Evolutionary conservation across 306 rosid genomes (phyloP).

Genomic region (Prunus dulcis): DNA sequence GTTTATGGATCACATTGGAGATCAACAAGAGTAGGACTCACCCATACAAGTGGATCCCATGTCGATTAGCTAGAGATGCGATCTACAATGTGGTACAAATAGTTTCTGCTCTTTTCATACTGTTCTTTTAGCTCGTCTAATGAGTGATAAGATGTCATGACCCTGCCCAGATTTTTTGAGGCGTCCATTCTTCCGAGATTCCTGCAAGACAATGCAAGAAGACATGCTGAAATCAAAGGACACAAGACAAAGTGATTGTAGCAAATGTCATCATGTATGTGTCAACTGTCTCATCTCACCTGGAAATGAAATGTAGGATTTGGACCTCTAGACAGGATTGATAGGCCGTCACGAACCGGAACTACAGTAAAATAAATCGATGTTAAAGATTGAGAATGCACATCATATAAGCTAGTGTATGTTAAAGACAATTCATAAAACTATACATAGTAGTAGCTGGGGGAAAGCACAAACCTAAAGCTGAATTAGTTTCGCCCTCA

Average conservation of each 20-base stretch:
- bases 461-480: conserved; percentile 37
- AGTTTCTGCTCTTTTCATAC: background rate
- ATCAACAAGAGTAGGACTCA: no score
- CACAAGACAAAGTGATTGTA: background rate
- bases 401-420: background rate
- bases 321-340: conserved; percentile 49
- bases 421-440: background rate
- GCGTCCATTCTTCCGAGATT: conserved; percentile 39
- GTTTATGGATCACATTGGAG: no score
- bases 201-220: conserved; percentile 36
- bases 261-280: background rate
- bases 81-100: background rate
- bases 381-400: conserved; percentile 9
- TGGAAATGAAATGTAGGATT: conserved; percentile 73
- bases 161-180: conserved; percentile 57
- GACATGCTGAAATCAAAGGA: background rate
- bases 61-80: background rate
- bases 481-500: conserved; percentile 27
- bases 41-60: no score
- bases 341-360: conserved; percentile 55
- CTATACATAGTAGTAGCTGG: background rate
- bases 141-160: conserved; percentile 52
- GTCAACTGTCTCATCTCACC: conserved; percentile 31
- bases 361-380: conserved; percentile 28
- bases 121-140: conserved; percentile 49